Percentiles rank a stretch among this genome's conserved stretches.
phyloP scores from a whole-genome alignment of 768 basidiomycete genomes.

The Amanita muscaria region DNA sequence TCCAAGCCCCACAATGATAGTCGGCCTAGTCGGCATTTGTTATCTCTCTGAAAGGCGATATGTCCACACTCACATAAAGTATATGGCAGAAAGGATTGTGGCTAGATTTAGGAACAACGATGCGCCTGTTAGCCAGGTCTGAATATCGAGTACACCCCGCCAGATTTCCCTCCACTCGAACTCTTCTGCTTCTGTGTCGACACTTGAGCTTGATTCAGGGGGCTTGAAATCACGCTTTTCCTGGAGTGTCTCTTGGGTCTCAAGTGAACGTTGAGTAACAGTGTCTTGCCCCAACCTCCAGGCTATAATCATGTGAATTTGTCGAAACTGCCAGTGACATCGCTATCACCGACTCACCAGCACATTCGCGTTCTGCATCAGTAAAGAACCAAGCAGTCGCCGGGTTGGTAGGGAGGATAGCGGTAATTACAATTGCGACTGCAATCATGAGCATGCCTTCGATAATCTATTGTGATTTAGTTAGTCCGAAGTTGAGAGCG shows the following conservation, averaged over 20 bases:
- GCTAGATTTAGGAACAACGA: conserved; percentile 52
- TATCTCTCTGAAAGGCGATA: not conserved
- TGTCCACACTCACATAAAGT: conserved; percentile 52
- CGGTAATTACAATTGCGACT: conserved; percentile 23
- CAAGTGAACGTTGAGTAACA: too few species aligned
- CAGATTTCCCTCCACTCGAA: too few species aligned
- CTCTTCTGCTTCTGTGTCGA: not conserved
- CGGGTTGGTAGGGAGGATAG: conserved; percentile 38
- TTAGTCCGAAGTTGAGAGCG: too few species aligned
- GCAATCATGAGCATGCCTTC: too few species aligned
- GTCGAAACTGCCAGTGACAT: conserved; percentile 15
- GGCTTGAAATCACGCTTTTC: too few species aligned
- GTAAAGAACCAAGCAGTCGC: conserved; percentile 42
- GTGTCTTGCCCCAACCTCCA: too few species aligned
- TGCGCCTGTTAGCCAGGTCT: conserved; percentile 49
- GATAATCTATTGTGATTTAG: too few species aligned
- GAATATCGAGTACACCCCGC: conserved; percentile 32
- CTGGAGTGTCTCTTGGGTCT: too few species aligned
- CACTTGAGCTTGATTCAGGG: too few species aligned
- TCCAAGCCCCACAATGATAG: conserved; percentile 57
- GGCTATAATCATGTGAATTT: too few species aligned
- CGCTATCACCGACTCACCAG: conserved; percentile 48
- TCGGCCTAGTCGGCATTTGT: conserved; percentile 34
- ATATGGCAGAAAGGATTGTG: conserved; percentile 18
- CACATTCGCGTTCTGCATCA: conserved; percentile 44